phyloP scores from a whole-genome alignment of 805 yeast genomes.

The Nakazawaea laoshanensis region DNA sequence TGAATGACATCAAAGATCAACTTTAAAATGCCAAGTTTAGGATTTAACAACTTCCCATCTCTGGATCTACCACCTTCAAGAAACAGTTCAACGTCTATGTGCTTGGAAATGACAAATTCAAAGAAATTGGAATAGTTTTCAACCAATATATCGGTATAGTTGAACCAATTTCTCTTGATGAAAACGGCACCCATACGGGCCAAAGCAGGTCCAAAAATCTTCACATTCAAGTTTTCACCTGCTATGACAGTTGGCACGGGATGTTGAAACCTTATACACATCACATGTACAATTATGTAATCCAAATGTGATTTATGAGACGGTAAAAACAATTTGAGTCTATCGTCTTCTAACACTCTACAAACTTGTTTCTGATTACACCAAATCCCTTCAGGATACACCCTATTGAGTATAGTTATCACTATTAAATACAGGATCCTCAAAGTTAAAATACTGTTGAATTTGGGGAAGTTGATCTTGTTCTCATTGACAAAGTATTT shows the following conservation, averaged over 20 bases:
- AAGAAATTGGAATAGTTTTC: slow-evolving; percentile 37
- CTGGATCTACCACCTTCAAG: slow-evolving; percentile 62
- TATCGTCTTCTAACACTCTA: not conserved
- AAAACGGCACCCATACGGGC: slow-evolving; percentile 47
- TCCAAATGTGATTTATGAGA: slow-evolving; percentile 58
- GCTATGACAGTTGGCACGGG: slow-evolving; percentile 52
- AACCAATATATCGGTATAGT: slow-evolving; percentile 27
- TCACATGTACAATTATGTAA: slow-evolving; percentile 47
- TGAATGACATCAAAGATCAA: slow-evolving; percentile 37
- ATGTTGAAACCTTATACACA: slow-evolving; percentile 43
- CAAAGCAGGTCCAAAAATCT: slow-evolving; percentile 41
- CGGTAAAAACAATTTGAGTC: slow-evolving; percentile 33
- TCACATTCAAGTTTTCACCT: slow-evolving; percentile 58
- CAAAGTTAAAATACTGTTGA: slow-evolving; percentile 1
- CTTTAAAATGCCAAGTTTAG: slow-evolving; percentile 55
- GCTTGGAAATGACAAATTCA: slow-evolving; percentile 38
- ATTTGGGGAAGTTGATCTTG: slow-evolving; percentile 8
- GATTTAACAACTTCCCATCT: slow-evolving; percentile 54
- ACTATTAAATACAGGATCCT: slow-evolving; percentile 4
- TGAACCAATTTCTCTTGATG: slow-evolving; percentile 38
- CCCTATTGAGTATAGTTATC: slow-evolving; percentile 4
- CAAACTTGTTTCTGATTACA: slow-evolving; percentile 1
- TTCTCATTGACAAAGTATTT: slow-evolving; percentile 7
- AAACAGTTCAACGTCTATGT: slow-evolving; percentile 48
- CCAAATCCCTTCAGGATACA: slow-evolving; percentile 10